Evolutionary conservation across 345 rosid genomes (phyloP).

Genomic region (Lepidium africanum): DNA sequence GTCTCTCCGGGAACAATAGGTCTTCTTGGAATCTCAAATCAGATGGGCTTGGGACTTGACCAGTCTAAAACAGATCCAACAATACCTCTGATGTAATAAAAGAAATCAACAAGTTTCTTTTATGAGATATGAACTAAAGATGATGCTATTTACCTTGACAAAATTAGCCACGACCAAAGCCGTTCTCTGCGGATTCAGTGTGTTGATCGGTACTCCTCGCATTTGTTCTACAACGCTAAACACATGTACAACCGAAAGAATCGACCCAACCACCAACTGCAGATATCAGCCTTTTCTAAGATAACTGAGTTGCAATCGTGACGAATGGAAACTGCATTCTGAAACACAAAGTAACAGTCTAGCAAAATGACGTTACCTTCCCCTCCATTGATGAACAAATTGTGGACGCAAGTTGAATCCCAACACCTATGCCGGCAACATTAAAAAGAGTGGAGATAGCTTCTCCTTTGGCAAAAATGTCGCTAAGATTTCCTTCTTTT

Average conservation of each 20-base stretch:
- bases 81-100: slow-evolving; percentile 9
- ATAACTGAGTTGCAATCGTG: background rate
- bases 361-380: slow-evolving; percentile 42
- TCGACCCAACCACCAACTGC: slow-evolving; percentile 80
- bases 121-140: background rate
- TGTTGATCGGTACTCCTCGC: slow-evolving; percentile 74
- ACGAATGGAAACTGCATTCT: background rate
- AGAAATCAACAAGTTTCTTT: background rate
- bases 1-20: slow-evolving; percentile 70
- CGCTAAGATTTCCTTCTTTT: slow-evolving; percentile 98
- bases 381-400: slow-evolving; percentile 87
- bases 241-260: slow-evolving; percentile 64
- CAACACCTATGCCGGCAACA: slow-evolving; percentile 65
- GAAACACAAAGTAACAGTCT: background rate
- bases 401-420: slow-evolving; percentile 90
- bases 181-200: slow-evolving; percentile 90
- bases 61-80: slow-evolving; percentile 39
- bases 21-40: slow-evolving; percentile 73
- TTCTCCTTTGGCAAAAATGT: slow-evolving; percentile 93
- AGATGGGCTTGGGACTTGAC: slow-evolving; percentile 73
- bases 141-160: slow-evolving; percentile 48
- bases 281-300: slow-evolving; percentile 8
- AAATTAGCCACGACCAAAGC: slow-evolving; percentile 80
- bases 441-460: slow-evolving; percentile 96
- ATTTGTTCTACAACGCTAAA: slow-evolving; percentile 66